Percentiles rank a stretch among this genome's conserved stretches.
phyloP scores from a whole-genome alignment of 192 early-diverging fungal genomes.

The Dissophora ornata region DNA sequence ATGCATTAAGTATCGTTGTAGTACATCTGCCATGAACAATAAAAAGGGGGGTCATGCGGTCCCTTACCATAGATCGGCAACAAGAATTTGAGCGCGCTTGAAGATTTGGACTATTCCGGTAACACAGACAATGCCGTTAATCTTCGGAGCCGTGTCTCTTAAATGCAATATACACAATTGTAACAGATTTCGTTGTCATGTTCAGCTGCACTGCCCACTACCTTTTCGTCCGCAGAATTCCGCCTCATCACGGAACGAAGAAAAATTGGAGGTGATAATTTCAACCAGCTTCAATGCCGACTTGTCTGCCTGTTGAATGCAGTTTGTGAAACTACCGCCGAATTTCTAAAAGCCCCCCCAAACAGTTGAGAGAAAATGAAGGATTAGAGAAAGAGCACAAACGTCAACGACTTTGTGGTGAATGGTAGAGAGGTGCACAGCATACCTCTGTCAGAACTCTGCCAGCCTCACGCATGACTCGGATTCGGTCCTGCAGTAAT shows the following conservation, averaged over 20 bases:
- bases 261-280: constrained; percentile 67
- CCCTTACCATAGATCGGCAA: constrained; percentile 83
- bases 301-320: constrained; percentile 59
- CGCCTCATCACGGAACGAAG: constrained; percentile 75
- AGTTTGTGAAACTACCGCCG: constrained; percentile 70
- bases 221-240: constrained; percentile 66
- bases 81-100: constrained; percentile 88
- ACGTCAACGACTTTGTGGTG: background rate
- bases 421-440: background rate
- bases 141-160: too few relatives aligned
- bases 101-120: constrained; percentile 67
- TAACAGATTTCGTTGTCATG: too few relatives aligned
- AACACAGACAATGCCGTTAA: too few relatives aligned
- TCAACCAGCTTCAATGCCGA: constrained; percentile 70
- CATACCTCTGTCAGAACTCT: constrained; percentile 67
- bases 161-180: too few relatives aligned
- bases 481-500: constrained; percentile 68
- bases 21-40: too few relatives aligned
- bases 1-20: too few relatives aligned
- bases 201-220: too few relatives aligned
- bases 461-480: constrained; percentile 76
- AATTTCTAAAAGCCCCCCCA: constrained; percentile 65
- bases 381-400: background rate
- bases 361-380: background rate
- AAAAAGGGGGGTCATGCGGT: too few relatives aligned